Base-by-base conservation (phyloP, 1,284 basidiomycete genomes). In the Boletellus deceptivus region DNA sequence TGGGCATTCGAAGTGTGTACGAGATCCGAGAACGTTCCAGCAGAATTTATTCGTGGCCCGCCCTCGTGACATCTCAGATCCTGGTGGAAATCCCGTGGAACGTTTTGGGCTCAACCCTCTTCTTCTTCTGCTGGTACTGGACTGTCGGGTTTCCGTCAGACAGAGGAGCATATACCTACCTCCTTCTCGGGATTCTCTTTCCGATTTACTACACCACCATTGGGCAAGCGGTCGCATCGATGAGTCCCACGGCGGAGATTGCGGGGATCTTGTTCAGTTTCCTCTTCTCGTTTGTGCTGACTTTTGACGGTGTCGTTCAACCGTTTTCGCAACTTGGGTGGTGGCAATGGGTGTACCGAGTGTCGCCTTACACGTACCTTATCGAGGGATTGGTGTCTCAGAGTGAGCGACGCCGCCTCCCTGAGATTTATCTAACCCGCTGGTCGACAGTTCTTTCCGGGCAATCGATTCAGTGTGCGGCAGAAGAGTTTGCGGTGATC, bases 321-420 rank as follows among this genome's bases (percentile, higher is more conserved):
- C 84, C 84, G 0, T 86, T 73, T 69, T 61, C 73, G 6, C 66
- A 75, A 14, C 78, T 91, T 6, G 84, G 83, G 6, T 91, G 88
- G 84, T 91, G 89, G 89, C 73, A 74, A 56, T 93, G 89, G 85
- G 89, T 91, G 84, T 89, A 92, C 64, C 79, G 76, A 40, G 63
- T 88, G 14, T 89, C 87, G 3, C 91, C 91, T 0, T 91, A 84
- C 71, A 89, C 88, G 0, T 89, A 86, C 60, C 68, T 86, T 34
- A 70, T 83, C 50, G 83, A 85, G 60, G 82, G 76, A 25, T 60
- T 84, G 31, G 60, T 81, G 24, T 77, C 77, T 3, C 74, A 81
- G 68, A 24, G 43, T 44, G 17, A 44, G 43, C 16, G 13, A 9
- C 29, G 29, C 29, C 7, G 25, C 3, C 25, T 25, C 25, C 25